phyloP scores from a whole-genome alignment of 208 protist genomes.

The Trichomonas gallinae region DNA sequence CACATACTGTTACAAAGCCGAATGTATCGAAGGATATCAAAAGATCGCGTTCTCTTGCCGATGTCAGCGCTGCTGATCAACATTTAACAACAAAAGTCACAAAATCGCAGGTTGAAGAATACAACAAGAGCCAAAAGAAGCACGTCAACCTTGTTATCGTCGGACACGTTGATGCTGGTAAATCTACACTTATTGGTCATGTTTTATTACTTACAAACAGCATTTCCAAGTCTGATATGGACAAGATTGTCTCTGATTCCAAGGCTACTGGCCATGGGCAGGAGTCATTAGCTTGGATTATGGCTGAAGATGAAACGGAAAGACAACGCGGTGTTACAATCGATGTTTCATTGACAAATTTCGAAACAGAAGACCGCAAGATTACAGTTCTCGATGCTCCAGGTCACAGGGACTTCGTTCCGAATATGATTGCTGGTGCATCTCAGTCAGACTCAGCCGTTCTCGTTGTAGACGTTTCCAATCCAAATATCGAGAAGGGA shows the following conservation, averaged over 20 bases:
- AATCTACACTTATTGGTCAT: constrained; percentile 53
- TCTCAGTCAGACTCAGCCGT: constrained; percentile 90
- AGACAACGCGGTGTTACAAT: constrained; percentile 86
- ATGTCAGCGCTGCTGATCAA: background rate
- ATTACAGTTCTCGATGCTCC: constrained; percentile 94
- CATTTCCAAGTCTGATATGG: background rate
- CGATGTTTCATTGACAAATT: constrained; percentile 79
- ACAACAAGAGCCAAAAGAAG: background rate
- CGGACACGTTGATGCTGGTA: constrained; percentile 58
- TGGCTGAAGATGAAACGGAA: constrained; percentile 91
- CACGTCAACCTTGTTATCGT: constrained; percentile 45
- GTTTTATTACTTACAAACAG: constrained; percentile 24
- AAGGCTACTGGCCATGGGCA: background rate
- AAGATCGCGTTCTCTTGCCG: background rate
- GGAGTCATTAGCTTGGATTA: constrained; percentile 50
- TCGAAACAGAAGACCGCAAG: constrained; percentile 76
- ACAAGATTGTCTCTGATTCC: background rate
- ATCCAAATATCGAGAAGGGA: constrained; percentile 80
- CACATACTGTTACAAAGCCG: no score
- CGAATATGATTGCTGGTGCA: constrained; percentile 95
- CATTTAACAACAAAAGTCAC: background rate
- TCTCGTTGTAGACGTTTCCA: constrained; percentile 88
- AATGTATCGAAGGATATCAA: background rate
- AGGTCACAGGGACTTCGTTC: constrained; percentile 92
- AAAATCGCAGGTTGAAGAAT: background rate